Evolutionary conservation across 352 stramenopile genomes (phyloP).

Genomic region (Phytophthora colocasiae): DNA sequence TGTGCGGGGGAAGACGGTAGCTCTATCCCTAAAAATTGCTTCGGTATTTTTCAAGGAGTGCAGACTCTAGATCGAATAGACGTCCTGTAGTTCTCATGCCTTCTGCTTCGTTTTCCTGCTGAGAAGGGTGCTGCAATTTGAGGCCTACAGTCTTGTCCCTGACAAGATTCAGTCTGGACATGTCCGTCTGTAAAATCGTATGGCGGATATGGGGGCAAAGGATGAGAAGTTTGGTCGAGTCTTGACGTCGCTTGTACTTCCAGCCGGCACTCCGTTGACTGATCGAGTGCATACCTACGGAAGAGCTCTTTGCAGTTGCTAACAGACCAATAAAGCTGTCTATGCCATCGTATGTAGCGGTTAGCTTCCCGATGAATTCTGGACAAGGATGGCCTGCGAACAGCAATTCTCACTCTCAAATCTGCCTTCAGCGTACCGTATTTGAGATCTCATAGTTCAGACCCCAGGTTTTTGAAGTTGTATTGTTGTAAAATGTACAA

Average conservation of each 20-base stretch:
- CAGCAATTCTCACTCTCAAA: background rate
- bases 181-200: background rate
- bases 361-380: constrained; percentile 3
- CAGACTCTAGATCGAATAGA: no score
- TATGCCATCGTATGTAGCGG: background rate
- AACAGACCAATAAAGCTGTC: background rate
- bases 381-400: background rate
- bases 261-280: background rate
- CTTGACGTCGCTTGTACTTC: background rate
- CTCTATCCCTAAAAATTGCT: no score
- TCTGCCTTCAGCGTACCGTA: background rate
- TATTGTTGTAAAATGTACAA: no score
- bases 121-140: no score
- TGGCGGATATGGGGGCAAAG: background rate
- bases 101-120: no score
- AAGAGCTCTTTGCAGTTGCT: background rate
- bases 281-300: background rate
- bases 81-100: no score
- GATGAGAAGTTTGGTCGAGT: background rate
- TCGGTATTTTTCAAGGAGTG: no score
- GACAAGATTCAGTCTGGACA: background rate
- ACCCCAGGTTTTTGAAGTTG: no score
- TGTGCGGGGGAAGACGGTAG: no score
- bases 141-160: background rate
- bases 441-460: no score